These are phyloP conservation scores for Kwoniella newhampshirensis DNA, from an alignment of 768 basidiomycete species.

Conservation along the genomic window DNA sequence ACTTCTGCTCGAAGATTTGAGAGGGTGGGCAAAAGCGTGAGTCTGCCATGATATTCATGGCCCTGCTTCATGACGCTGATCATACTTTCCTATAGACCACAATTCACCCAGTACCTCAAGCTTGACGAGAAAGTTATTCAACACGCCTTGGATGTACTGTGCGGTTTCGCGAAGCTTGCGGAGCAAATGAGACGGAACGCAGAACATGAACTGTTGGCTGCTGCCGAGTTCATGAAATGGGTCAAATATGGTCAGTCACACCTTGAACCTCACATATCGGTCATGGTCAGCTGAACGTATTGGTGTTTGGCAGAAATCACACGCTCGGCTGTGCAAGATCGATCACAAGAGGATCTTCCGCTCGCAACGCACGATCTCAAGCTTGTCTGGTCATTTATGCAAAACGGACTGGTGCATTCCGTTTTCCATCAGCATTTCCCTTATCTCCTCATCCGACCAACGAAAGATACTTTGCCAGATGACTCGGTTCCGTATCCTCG, in stretches of 20 bases:
- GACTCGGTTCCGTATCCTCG: neutral
- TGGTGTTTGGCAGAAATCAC: constrained; percentile 20
- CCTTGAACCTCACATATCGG: neutral
- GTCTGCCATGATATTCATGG: neutral
- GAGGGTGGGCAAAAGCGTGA: constrained; percentile 31
- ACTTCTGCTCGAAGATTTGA: constrained; percentile 35
- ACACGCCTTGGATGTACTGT: constrained; percentile 9
- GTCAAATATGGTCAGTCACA: constrained; percentile 39
- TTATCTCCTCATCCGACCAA: constrained; percentile 11
- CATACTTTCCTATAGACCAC: neutral
- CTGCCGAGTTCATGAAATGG: constrained; percentile 40
- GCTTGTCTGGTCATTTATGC: constrained; percentile 40
- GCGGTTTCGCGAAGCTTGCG: constrained; percentile 24
- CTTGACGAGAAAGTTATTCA: constrained; percentile 8
- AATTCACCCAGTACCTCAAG: constrained; percentile 2
- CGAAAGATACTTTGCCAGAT: constrained; percentile 7
- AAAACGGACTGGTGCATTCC: constrained; percentile 33
- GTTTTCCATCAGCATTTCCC: constrained; percentile 32
- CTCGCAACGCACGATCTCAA: constrained; percentile 34
- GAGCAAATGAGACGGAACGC: constrained; percentile 31
- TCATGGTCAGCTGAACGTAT: neutral
- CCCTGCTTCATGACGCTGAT: constrained; percentile 8
- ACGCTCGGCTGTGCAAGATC: constrained; percentile 22
- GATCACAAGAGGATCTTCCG: constrained; percentile 26
- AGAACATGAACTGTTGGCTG: constrained; percentile 25